These are phyloP conservation scores for Leccinum fibrillosum DNA, from an alignment of 768 basidiomycete species.

Conservation along the genomic window DNA sequence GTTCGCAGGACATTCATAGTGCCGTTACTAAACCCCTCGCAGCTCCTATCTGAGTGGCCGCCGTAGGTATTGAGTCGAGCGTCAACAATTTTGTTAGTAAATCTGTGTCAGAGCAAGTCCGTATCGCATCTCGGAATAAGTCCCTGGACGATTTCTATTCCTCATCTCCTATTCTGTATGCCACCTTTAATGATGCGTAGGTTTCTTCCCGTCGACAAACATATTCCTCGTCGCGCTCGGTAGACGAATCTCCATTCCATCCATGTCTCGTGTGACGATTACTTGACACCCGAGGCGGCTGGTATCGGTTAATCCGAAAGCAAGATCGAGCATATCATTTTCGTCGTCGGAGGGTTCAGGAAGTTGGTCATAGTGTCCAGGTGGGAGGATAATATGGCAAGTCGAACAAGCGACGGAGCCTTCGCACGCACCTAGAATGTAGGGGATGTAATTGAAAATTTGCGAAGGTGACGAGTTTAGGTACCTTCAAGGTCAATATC, in stretches of 20 bases:
- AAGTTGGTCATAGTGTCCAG: conserved; percentile 74
- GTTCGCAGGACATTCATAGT: background rate
- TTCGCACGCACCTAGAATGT: conserved; percentile 82
- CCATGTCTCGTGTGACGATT: conserved; percentile 72
- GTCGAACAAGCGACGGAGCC: conserved; percentile 96
- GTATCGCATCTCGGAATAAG: background rate
- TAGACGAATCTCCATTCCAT: conserved; percentile 81
- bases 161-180: background rate
- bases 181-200: conserved; percentile 42
- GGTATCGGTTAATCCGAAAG: conserved; percentile 94
- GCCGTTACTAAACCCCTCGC: background rate
- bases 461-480: conserved; percentile 12
- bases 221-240: conserved; percentile 95
- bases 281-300: conserved; percentile 80
- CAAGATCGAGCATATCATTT: conserved; percentile 98
- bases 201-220: conserved; percentile 84
- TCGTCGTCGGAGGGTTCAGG: conserved; percentile 97
- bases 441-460: background rate
- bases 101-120: background rate
- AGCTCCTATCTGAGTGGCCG: background rate
- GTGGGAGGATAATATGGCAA: conserved; percentile 76
- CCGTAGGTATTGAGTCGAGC: background rate
- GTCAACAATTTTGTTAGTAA: background rate
- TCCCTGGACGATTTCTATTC: background rate
- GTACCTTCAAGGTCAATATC: conserved; percentile 94